These are phyloP conservation scores for Botryotinia calthae DNA, from an alignment of 2,329 filamentous ascomycete species.

Conservation along the genomic window DNA sequence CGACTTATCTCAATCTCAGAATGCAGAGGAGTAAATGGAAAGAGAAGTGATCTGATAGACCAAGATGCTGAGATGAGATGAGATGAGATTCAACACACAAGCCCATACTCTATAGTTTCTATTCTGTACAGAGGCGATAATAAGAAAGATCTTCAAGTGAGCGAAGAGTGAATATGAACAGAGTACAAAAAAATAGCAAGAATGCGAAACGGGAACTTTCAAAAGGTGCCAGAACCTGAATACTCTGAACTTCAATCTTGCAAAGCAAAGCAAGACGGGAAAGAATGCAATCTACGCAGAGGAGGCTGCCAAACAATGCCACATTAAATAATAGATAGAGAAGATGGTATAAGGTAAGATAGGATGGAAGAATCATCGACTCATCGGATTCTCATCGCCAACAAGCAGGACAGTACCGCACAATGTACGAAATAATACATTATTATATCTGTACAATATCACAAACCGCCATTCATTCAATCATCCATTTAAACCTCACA, in stretches of 20 bases:
- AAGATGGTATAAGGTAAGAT: not conserved
- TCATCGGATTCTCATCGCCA: not conserved
- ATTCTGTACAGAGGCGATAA: accelerated
- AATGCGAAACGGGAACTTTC: not conserved
- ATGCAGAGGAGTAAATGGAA: accelerated
- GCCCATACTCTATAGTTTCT: not conserved
- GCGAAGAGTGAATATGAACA: not conserved
- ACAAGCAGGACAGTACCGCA: not conserved
- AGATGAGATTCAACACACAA: not conserved
- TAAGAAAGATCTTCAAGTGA: not conserved
- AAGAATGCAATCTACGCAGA: accelerated
- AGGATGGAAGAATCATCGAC: not conserved
- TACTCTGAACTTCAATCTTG: not conserved
- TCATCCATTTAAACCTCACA: too few species aligned
- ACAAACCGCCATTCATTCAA: not conserved
- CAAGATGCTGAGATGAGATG: too few species aligned
- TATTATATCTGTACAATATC: not conserved
- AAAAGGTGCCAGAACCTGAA: not conserved
- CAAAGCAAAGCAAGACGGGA: not conserved
- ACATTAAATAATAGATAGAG: not conserved
- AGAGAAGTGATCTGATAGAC: not conserved
- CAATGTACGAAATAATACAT: too few species aligned
- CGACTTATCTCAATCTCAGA: not conserved
- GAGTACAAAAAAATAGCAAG: not conserved
- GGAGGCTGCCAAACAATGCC: accelerated